A percentile compares a stretch with the other conserved stretches of the same genome.
Evolutionary conservation across 192 early-diverging fungal genomes (phyloP).

Genomic region (Podila horticola): DNA sequence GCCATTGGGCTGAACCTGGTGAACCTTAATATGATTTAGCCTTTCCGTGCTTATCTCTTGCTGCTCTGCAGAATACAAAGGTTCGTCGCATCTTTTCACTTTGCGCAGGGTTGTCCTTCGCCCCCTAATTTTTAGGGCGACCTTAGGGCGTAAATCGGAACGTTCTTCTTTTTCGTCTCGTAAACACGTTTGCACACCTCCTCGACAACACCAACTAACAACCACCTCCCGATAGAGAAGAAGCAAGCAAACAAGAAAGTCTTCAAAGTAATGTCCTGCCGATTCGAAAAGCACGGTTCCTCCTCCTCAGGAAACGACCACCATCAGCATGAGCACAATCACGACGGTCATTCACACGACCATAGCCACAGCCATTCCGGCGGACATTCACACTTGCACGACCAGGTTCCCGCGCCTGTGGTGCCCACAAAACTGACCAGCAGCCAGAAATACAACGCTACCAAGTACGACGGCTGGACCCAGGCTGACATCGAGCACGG

Average conservation of each 20-base stretch:
- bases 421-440: slow-evolving; percentile 59
- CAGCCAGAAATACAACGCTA: slow-evolving; percentile 47
- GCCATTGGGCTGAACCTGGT: too few relatives aligned
- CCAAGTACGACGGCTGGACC: slow-evolving; percentile 48
- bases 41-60: too few relatives aligned
- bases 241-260: not conserved
- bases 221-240: not conserved
- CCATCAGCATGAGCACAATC: slow-evolving; percentile 61
- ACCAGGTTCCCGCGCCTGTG: slow-evolving; percentile 42
- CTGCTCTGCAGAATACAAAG: too few relatives aligned
- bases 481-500: slow-evolving; percentile 75
- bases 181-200: too few relatives aligned
- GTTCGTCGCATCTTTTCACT: too few relatives aligned
- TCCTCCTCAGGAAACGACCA: slow-evolving; percentile 39
- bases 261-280: slow-evolving; percentile 47
- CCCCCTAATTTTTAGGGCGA: too few relatives aligned
- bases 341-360: slow-evolving; percentile 71
- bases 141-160: too few relatives aligned
- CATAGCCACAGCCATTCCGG: slow-evolving; percentile 58
- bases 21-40: too few relatives aligned
- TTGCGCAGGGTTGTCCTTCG: too few relatives aligned
- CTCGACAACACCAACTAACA: too few relatives aligned
- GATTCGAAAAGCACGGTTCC: slow-evolving; percentile 61
- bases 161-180: too few relatives aligned
- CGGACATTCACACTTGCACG: slow-evolving; percentile 69